Evolutionary conservation across 2,329 filamentous ascomycete genomes (phyloP), one percentile per base, ranked within the genome.

Genomic region (Dactylonectria macrodidyma): DNA sequence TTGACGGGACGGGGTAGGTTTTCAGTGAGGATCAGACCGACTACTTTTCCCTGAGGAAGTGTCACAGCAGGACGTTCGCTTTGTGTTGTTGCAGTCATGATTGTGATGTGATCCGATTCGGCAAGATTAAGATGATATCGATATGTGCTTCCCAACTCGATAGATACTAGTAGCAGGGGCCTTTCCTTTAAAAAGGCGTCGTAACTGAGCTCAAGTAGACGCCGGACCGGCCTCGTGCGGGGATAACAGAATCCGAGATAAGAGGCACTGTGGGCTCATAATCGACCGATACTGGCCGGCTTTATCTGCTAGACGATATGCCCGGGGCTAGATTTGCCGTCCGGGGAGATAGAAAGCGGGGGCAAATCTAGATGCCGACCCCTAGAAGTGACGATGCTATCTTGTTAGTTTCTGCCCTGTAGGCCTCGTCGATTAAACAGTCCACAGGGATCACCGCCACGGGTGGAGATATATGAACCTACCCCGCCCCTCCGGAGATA

Each of bases 1-100:
- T 84, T 81, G 19, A 84, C 71, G 0, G 77, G 68, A 19, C 73
- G 68, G 10, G 75, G 75, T 19, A 75, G 62, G 7, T 34, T 50
- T 11, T 75, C 73, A 1, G 55, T 59, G 22, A 73, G 58, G 48
- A 64, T 60, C 12, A 72, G 60, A 22, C 73, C 73, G 3, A 76
- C 56, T 14, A 75, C 62, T 14, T 70, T 75, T 5, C 73, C 73
- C 61, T 75, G 73, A 1, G 73, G 63, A 0, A 75, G 62, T 5
- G 65, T 44, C 34, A 75, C 62, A 3, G 72, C 57, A 3, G 67
- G 72, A 30, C 62, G 33, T 7, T 50, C 62, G 4, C 60, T 50
- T 47, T 71, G 67, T 58, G 62, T 73, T 41, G 33, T 14, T 36
- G 51, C 33, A 38, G 51, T n/a, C 51, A 54, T 54, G 51, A 14